Evolutionary conservation across 2,329 filamentous ascomycete genomes (phyloP).

Genomic region (Grosmannia huntii): DNA sequence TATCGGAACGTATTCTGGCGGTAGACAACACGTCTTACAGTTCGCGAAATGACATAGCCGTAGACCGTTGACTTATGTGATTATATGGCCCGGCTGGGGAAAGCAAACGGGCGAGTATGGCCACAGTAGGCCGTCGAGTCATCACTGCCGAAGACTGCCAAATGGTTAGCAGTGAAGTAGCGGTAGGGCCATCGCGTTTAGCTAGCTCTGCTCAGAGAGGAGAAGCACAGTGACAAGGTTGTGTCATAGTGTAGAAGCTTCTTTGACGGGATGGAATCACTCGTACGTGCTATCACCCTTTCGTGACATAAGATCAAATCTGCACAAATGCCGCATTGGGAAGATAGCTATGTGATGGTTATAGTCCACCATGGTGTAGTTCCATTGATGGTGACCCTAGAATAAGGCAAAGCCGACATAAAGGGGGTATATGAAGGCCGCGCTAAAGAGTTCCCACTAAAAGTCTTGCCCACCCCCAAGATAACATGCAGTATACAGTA

Average conservation of each 20-base stretch:
- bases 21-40: neutral
- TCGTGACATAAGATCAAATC: neutral
- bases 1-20: neutral
- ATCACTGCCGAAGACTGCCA: neutral
- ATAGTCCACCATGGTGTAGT: neutral
- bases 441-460: too few relatives aligned
- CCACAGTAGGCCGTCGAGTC: neutral
- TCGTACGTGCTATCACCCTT: neutral
- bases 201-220: neutral
- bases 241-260: too few relatives aligned
- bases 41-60: neutral
- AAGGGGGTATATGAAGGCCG: neutral
- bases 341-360: neutral
- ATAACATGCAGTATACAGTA: too few relatives aligned
- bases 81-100: neutral
- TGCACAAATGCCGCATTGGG: neutral
- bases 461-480: too few relatives aligned
- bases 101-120: neutral
- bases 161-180: neutral
- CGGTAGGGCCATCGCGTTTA: neutral
- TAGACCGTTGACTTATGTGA: neutral
- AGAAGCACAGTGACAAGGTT: neutral
- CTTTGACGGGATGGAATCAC: too few relatives aligned
- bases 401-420: neutral
- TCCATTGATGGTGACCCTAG: neutral